phyloP scores from a whole-genome alignment of 2,329 filamentous ascomycete species.

The Talaromyces sp. region DNA sequence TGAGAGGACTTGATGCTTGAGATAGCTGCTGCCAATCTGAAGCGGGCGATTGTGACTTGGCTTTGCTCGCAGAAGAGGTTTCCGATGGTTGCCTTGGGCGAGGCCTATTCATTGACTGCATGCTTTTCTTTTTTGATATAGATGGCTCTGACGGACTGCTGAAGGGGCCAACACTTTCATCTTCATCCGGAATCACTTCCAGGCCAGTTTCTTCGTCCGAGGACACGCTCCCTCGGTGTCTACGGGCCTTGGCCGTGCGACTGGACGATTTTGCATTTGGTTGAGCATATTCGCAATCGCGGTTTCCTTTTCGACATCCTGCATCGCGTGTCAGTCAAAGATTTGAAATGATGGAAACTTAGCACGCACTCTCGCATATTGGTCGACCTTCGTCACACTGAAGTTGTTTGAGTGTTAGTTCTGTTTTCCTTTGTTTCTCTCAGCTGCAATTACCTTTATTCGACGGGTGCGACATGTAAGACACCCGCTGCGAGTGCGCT shows the following conservation, averaged over 20 bases:
- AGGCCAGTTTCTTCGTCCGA: constrained; percentile 46
- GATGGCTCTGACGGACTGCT: constrained; percentile 19
- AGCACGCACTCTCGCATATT: constrained; percentile 65
- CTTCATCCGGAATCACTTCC: constrained; percentile 41
- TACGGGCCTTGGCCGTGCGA: constrained; percentile 41
- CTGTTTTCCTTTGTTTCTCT: neutral
- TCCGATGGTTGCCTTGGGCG: constrained; percentile 24
- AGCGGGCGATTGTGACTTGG: constrained; percentile 48
- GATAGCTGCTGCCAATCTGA: constrained; percentile 40
- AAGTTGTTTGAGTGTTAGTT: constrained; percentile 1
- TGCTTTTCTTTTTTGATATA: constrained; percentile 24
- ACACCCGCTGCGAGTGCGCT: constrained; percentile 88
- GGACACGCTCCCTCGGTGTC: constrained; percentile 44
- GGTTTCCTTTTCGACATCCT: constrained; percentile 86
- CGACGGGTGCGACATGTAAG: constrained; percentile 84
- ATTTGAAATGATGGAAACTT: neutral
- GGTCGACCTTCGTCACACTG: constrained; percentile 89
- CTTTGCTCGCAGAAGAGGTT: constrained; percentile 35
- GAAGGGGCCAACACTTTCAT: constrained; percentile 24
- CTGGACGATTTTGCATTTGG: constrained; percentile 43
- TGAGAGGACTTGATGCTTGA: constrained; percentile 20
- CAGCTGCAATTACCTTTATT: constrained; percentile 57
- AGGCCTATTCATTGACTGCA: constrained; percentile 25
- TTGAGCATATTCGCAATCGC: constrained; percentile 86
- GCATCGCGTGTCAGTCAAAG: constrained; percentile 8